Evolutionary conservation across 1,139 yeast species (phyloP).

Genomic region (Pichia sp.): DNA sequence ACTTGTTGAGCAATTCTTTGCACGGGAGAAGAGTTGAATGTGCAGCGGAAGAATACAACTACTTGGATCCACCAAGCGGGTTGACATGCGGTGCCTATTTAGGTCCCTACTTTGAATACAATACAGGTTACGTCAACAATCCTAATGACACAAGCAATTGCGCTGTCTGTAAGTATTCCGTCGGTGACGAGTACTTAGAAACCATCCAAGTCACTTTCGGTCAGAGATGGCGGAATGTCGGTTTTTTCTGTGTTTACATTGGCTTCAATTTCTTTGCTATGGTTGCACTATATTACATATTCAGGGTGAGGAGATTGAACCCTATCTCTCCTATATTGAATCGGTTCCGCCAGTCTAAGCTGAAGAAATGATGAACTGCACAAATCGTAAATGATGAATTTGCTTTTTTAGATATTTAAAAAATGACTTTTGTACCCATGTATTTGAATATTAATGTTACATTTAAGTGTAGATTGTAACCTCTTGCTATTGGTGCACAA

Average conservation of each 20-base stretch:
- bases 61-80: constrained; percentile 48
- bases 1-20: constrained; percentile 42
- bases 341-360: too few species aligned
- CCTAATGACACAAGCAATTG: constrained; percentile 46
- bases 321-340: neutral
- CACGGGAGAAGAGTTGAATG: constrained; percentile 53
- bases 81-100: constrained; percentile 49
- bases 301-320: constrained; percentile 7
- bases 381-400: too few species aligned
- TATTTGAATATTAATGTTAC: too few species aligned
- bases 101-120: constrained; percentile 27
- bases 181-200: constrained; percentile 48
- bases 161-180: constrained; percentile 47
- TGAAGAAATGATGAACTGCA: too few species aligned
- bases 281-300: constrained; percentile 12
- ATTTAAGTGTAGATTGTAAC: too few species aligned
- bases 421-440: too few species aligned
- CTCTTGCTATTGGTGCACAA: too few species aligned
- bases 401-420: too few species aligned
- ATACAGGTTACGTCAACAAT: constrained; percentile 46
- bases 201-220: constrained; percentile 37
- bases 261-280: constrained; percentile 35
- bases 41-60: constrained; percentile 38
- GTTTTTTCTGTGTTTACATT: constrained; percentile 52
- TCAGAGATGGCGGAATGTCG: constrained; percentile 60